These are phyloP conservation scores for Diatrype stigma DNA, from an alignment of 2,329 filamentous ascomycete species.

Conservation along the genomic window DNA sequence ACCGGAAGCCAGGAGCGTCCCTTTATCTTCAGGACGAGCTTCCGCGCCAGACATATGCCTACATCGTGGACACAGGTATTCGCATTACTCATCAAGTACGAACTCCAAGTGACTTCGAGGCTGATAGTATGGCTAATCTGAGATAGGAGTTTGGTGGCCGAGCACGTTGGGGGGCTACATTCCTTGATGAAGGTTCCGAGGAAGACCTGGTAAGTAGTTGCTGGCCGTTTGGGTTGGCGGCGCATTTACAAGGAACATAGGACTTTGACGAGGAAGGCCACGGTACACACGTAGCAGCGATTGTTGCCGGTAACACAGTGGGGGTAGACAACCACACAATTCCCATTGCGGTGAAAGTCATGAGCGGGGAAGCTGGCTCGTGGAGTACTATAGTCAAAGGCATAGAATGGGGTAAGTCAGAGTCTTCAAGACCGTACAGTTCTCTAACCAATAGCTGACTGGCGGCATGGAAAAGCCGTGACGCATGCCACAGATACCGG, in stretches of 20 bases:
- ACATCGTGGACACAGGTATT: constrained; percentile 24
- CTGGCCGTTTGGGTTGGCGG: neutral
- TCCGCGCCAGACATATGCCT: constrained; percentile 14
- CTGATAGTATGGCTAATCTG: constrained; percentile 2
- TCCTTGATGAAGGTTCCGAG: constrained; percentile 13
- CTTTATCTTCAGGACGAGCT: constrained; percentile 13
- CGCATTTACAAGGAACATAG: constrained; percentile 7
- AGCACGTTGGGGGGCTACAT: constrained; percentile 22
- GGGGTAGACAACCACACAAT: constrained; percentile 24
- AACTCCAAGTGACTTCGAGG: neutral
- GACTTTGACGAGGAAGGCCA: constrained; percentile 22
- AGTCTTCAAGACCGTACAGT: neutral
- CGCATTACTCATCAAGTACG: constrained; percentile 19
- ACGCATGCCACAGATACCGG: constrained; percentile 17
- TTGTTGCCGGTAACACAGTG: constrained; percentile 20
- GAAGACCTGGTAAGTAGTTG: constrained; percentile 8
- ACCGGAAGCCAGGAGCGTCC: constrained; percentile 14
- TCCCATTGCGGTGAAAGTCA: constrained; percentile 22
- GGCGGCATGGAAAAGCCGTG: constrained; percentile 12
- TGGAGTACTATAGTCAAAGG: constrained; percentile 18
- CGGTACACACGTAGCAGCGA: constrained; percentile 24
- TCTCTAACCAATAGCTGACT: constrained; percentile 4
- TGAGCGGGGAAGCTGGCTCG: constrained; percentile 11
- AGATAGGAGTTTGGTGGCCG: constrained; percentile 21
- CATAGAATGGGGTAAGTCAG: constrained; percentile 22